Evolutionary conservation across 2,329 filamentous ascomycete species (phyloP).

Genomic region (Canariomyces notabilis): DNA sequence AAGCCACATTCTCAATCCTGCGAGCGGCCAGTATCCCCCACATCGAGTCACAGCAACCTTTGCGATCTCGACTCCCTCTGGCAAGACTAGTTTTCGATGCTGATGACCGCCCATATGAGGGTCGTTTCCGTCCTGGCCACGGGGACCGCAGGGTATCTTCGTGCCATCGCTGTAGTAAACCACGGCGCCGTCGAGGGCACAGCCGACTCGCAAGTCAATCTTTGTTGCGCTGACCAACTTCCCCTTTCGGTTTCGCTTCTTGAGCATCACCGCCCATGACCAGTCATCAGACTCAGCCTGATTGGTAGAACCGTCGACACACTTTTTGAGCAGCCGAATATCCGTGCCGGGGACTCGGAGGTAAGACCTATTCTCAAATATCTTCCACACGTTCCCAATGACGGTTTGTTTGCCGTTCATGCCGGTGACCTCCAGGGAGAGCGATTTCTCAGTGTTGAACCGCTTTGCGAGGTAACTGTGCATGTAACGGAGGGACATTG

Average conservation of each 20-base stretch:
- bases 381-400: conserved; percentile 31
- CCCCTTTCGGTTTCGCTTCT: conserved; percentile 28
- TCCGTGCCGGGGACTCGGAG: conserved; percentile 36
- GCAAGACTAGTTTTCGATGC: conserved; percentile 24
- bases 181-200: conserved; percentile 40
- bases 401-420: conserved; percentile 37
- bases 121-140: conserved; percentile 14
- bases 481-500: background rate
- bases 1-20: conserved; percentile 17
- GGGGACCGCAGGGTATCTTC: conserved; percentile 38
- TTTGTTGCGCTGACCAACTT: conserved; percentile 34
- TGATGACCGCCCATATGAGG: conserved; percentile 31
- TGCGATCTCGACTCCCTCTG: conserved; percentile 25
- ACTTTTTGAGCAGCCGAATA: conserved; percentile 36
- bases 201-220: conserved; percentile 43
- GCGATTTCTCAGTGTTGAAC: conserved; percentile 27
- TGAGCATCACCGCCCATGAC: conserved; percentile 33
- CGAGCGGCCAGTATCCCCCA: background rate
- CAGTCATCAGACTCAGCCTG: conserved; percentile 9
- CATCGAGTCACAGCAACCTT: conserved; percentile 29
- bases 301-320: conserved; percentile 17
- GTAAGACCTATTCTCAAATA: conserved; percentile 29
- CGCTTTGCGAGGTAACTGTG: conserved; percentile 27
- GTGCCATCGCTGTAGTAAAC: conserved; percentile 41
- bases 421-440: conserved; percentile 32